Evolutionary conservation across 2,329 filamentous ascomycete genomes (phyloP), one percentile per base, ranked within the genome.

Genomic region (Xylariaceae sp.): DNA sequence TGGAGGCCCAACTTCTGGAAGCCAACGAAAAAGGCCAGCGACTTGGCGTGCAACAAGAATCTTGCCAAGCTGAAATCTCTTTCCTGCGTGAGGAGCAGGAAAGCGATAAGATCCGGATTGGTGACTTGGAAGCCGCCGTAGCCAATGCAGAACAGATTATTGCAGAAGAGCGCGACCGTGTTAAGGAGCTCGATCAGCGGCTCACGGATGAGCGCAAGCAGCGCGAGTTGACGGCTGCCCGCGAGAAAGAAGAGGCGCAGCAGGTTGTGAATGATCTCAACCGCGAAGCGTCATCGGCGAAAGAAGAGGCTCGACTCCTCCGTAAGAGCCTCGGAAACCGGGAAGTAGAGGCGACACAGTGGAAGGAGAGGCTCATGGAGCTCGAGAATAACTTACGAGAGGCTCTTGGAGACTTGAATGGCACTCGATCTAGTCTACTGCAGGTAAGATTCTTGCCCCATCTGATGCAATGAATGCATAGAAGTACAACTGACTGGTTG

Each of bases 71-170:
- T 55, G 94, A 99, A 70, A 95, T 97, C 71, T 86, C 89, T 1
- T 99, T 99, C 79, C 72, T 99, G 47, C 86, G 94, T 1, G 94
- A 99, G 68, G 94, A 99, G 74, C 94, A 99, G 71, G 94, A 99
- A 71, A 84, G 83, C 16, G 94, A 99, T 76, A 99, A 99, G 79
- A 95, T 99, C 68, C 92, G 91, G 72, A 97, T 99, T 65, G 90
- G 92, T 36, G 91, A 97, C 66, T 78, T 97, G 7, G 92, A 97
- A 67, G 88, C 89, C 8, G 84, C 86, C 13, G 74, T 96, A 36
- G 88, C 89, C 63, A 87, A 84, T 53, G 81, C 85, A n/a, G 88
- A 95, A 68, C 84, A 90, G 65, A 83, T 77, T 46, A 75, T 96
- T n/a, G 83, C 87, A 53, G 91, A 94, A 48, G 91, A 96, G 70